Evolutionary conservation across 163 green algal genomes (phyloP), one percentile per base, ranked within the genome.

Genomic region (Scenedesmus sp.): DNA sequence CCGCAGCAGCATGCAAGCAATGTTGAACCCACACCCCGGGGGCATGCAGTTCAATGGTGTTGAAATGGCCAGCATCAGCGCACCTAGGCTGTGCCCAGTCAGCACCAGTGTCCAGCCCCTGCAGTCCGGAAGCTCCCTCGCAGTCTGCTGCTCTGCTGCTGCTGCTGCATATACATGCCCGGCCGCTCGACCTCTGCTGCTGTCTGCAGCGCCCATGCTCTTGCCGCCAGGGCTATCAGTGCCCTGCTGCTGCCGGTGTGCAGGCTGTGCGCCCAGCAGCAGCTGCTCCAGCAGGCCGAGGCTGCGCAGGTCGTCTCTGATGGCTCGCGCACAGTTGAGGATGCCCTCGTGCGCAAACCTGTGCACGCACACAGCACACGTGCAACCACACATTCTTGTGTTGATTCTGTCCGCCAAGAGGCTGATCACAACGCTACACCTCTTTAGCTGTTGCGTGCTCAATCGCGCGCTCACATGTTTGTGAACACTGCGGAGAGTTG

Each of bases 291-390:
- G 85, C 62, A 93, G 64, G 0, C 85, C 64, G 7, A 91, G 76
- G 52, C 85, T 34, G 15, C 77, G 6, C 85, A 93, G 56, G 59
- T 93, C 84, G 26, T 91, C 52, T 46, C 86, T 59, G 23, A 93
- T 88, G 59, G 90, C 90, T 8, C 86, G 62, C 4, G 90, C 90
- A 77, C 90, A 93, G 62, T 82, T 87, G 1, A 93, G 82, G 85
- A 93, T 93, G 55, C 90, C 90, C 52, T 91, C 85, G 34, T 93
- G 90, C 16, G 84, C 90, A 88, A 86, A 93, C 90, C 90, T 93
- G 74, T 18, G 52, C 4, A 86, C 8, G 7, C 83, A 54, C 15
- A 77, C 1, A 56, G 7, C 3, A 6, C 57, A 26, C 59, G 34
- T 46, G 34, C 34, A 46, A 46, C 34, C 34, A 46, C 34, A 46